A percentile compares a stretch with the other conserved stretches of the same genome.
phyloP scores from a whole-genome alignment of 441 rosid genomes.

The Adansonia grandidieri region DNA sequence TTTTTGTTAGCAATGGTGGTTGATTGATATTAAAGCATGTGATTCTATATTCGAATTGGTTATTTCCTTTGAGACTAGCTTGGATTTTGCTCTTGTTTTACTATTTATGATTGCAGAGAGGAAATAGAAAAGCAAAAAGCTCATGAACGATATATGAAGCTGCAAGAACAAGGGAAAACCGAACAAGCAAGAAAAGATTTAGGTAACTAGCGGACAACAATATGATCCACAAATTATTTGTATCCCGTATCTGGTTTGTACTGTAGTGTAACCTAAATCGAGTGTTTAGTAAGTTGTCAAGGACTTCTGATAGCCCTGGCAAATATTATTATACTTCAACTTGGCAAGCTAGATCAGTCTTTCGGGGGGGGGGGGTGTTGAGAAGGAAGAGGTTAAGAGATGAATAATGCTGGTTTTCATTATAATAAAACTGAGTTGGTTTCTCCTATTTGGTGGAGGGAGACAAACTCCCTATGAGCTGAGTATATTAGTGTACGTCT shows the following conservation, averaged over 20 bases:
- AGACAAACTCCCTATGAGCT: neutral
- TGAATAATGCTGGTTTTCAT: neutral
- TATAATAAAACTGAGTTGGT: neutral
- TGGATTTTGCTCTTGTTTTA: neutral
- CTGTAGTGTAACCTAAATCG: constrained; percentile 8
- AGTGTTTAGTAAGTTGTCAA: neutral
- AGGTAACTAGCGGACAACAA: constrained; percentile 46
- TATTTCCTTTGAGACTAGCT: neutral
- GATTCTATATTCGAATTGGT: neutral
- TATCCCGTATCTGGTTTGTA: constrained; percentile 6
- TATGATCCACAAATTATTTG: neutral
- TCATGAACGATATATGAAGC: constrained; percentile 94
- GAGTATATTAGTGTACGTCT: neutral
- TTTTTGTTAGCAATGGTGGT: neutral
- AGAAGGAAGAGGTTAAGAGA: neutral
- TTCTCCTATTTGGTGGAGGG: neutral
- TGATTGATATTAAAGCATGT: neutral
- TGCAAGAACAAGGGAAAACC: constrained; percentile 98
- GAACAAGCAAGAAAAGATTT: constrained; percentile 90
- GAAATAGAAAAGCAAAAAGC: constrained; percentile 93
- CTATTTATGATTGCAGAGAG: constrained; percentile 53
- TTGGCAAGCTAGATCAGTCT: neutral
- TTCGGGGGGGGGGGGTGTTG: too few species aligned
- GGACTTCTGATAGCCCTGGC: neutral
- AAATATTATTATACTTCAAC: neutral